Percentiles rank a stretch among this genome's conserved stretches.
phyloP scores from a whole-genome alignment of 2,329 filamentous ascomycete genomes.

The Alternaria hordeiaustralica region DNA sequence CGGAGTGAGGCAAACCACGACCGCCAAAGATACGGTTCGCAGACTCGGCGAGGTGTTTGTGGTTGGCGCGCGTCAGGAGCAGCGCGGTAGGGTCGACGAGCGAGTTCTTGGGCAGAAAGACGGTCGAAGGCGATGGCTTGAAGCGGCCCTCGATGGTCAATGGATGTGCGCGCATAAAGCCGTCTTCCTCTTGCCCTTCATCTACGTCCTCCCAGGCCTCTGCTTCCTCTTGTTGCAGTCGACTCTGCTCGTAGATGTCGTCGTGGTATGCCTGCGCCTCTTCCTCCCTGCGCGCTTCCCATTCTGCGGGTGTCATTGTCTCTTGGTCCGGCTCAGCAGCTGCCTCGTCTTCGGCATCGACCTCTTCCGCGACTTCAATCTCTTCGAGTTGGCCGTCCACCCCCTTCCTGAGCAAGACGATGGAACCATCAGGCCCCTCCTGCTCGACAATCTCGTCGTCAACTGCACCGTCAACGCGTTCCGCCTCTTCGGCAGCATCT shows the following conservation, averaged over 20 bases:
- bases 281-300: conserved; percentile 45
- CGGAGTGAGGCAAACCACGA: conserved; percentile 74
- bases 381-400: conserved; percentile 68
- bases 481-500: conserved; percentile 63
- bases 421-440: conserved; percentile 37
- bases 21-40: conserved; percentile 82
- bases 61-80: conserved; percentile 69
- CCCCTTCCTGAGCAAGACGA: conserved; percentile 60
- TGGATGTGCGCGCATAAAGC: conserved; percentile 70
- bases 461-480: conserved; percentile 54
- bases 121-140: conserved; percentile 73
- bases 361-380: conserved; percentile 52
- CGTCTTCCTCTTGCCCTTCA: conserved; percentile 41
- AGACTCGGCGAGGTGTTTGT: conserved; percentile 74
- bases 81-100: conserved; percentile 73
- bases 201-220: conserved; percentile 41
- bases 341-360: neutral
- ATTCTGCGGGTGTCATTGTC: conserved; percentile 39
- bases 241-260: conserved; percentile 50
- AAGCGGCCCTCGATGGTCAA: conserved; percentile 78
- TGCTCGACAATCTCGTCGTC: conserved; percentile 52
- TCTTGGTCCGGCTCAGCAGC: conserved; percentile 24
- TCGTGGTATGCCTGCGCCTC: conserved; percentile 43
- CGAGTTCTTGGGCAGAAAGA: conserved; percentile 74
- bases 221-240: conserved; percentile 51